Evolutionary conservation across 768 basidiomycete genomes (phyloP), one percentile per base, ranked within the genome.

Genomic region (Lactarius psammicola): DNA sequence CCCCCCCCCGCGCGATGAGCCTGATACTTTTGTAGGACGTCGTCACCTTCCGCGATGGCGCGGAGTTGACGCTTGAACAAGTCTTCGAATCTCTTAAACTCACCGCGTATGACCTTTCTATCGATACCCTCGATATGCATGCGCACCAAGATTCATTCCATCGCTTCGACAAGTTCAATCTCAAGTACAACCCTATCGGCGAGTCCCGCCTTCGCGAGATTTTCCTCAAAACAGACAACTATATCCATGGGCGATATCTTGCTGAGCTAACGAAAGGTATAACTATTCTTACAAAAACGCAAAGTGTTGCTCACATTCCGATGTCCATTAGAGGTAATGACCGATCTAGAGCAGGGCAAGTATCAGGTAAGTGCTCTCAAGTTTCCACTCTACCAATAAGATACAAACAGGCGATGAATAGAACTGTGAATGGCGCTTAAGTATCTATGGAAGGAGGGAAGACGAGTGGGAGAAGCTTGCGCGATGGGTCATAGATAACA

Each of bases 51-150:
- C 90, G 97, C 65, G 97, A 99, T 71, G 94, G 89, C 6, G 86
- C 88, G 17, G 86, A 94, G 70, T 80, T 98, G 18, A 97, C 94
- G 0, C 81, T 99, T 1, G 82, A 87, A 58, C 87, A 98, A 79
- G 97, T 99, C n/a, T 99, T 99, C 78, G 84, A 97, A 73, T 95
- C 94, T 15, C 85, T 99, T 33, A 88, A 95, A 71, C 80, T 99
- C 46, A 95, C 92, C 1, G 96, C 97, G 1, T 99, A 99, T 75
- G 97, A 99, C 71, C 84, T 99, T 38, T 97, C 95, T 13, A 98
- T 99, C 74, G 97, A 99, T 74, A 99, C 97, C 3, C 84, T 99
- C 46, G 97, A 99, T 74, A 99, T 99, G 97, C 97, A 98, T 69
- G 97, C 96, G 0, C 96, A 99, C 75, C 90, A 92, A 69, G 95